Evolutionary conservation across 2,329 filamentous ascomycete genomes (phyloP), one percentile per base, ranked within the genome.

Genomic region (Colletotrichum agaves): DNA sequence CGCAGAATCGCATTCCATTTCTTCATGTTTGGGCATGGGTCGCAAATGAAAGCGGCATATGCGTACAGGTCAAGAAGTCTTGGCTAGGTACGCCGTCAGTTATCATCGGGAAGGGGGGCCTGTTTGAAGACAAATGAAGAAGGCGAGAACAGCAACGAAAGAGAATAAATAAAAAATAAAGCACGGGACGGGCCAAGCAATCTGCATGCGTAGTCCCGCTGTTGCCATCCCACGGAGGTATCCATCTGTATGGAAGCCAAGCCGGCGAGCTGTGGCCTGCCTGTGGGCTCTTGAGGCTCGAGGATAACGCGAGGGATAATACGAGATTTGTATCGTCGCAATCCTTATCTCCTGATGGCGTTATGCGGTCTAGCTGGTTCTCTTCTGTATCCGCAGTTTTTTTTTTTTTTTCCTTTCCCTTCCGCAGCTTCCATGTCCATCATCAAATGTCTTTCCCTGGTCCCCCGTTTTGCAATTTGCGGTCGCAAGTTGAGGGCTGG

Each of bases 281-380:
- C 19, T 33, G 63, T 41, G 53, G 31, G n/a, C 39, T 49, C 33
- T 17, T 17, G 23, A 61, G 19, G 17, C 33, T 44, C 31, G 17
- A 46, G 7, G 7, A 15, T 27, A 13, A 19, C 46, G 15, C 17
- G 19, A 23, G 57, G 19, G 41, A 50, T 17, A 63, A 50, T 52
- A 67, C 50, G 50, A 66, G 60, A n/a, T 27, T 19, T 55, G 12
- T 17, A n/a, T 17, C 35, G 53, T 64, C 64, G 64, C 53, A 31
- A 64, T 64, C 13, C n/a, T 49, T 31, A 23, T 39, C n/a, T 31
- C 47, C 46, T 35, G n/a, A 67, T 67, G 44, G 39, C 61, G 64
- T 67, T 64, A 55, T 63, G 46, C 60, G 44, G 12, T 31, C 60
- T 53, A 58, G 31, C 44, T 27, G 15, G 53, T 31, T 23, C 10